These are phyloP conservation scores for Phaffia tasmanica DNA, from an alignment of 768 basidiomycete species.

Conservation along the genomic window DNA sequence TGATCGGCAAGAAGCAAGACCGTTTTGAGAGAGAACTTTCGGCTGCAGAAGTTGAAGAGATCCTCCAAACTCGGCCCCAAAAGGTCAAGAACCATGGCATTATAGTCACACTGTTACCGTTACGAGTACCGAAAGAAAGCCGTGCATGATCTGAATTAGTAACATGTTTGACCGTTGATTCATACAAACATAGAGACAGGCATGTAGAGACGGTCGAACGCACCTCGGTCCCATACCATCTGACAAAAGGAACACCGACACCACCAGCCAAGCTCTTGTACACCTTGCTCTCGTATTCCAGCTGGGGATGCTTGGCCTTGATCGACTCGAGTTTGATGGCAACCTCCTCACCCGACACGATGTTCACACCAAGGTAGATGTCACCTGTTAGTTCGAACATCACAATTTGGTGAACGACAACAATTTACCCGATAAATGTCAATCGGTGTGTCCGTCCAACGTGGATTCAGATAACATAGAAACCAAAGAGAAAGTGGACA, in stretches of 20 bases:
- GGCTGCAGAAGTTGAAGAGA: slow-evolving; percentile 44
- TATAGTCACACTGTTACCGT: slow-evolving; percentile 78
- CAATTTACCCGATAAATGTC: neutral
- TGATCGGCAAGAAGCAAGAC: slow-evolving; percentile 89
- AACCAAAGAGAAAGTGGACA: neutral
- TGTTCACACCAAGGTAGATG: slow-evolving; percentile 99
- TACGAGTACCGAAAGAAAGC: neutral
- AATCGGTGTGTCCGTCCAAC: neutral
- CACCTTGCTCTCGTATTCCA: slow-evolving; percentile 80
- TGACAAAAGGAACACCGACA: slow-evolving; percentile 78
- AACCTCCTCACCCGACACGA: slow-evolving; percentile 98
- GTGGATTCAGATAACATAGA: neutral
- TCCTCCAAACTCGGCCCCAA: slow-evolving; percentile 49
- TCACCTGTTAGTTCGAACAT: slow-evolving; percentile 51
- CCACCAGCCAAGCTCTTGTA: slow-evolving; percentile 86
- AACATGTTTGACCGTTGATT: neutral
- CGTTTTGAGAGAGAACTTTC: slow-evolving; percentile 87
- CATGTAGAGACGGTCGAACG: neutral
- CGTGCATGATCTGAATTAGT: neutral
- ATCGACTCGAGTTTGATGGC: slow-evolving; percentile 99
- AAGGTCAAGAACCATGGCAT: slow-evolving; percentile 97
- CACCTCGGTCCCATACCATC: slow-evolving; percentile 77
- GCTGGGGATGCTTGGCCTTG: slow-evolving; percentile 99
- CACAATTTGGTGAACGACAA: neutral
- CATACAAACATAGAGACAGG: neutral